Conservation (phyloP, 2,329 filamentous ascomycete species). For the Colletotrichum costaricense region DNA sequence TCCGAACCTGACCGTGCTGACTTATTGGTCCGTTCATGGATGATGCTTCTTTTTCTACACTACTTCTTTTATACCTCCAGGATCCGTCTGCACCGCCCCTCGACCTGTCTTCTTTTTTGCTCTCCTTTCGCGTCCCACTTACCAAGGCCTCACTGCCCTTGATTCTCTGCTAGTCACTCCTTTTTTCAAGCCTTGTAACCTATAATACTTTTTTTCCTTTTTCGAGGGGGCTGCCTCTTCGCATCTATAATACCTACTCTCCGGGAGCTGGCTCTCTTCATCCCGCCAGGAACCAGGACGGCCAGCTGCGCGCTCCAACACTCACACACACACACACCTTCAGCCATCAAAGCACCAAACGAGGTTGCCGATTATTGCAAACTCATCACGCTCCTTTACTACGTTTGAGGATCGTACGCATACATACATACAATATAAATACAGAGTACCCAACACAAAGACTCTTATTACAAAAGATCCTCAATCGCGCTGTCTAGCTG, state of each 20-base stretch:
- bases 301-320: constrained; percentile 46
- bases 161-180: constrained; percentile 61
- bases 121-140: constrained; percentile 57
- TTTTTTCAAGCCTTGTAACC: constrained; percentile 50
- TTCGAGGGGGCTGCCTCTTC: constrained; percentile 51
- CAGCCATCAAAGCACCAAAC: constrained; percentile 49
- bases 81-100: constrained; percentile 60
- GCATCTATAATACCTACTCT: constrained; percentile 50
- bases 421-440: constrained; percentile 31
- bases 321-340: constrained; percentile 28
- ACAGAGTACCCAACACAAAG: background rate
- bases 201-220: constrained; percentile 42
- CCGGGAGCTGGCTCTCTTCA: constrained; percentile 66
- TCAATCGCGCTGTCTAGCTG: background rate
- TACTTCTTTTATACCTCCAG: constrained; percentile 65
- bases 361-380: constrained; percentile 52
- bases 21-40: constrained; percentile 49
- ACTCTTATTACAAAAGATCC: background rate
- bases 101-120: constrained; percentile 52
- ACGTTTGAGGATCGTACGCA: constrained; percentile 38
- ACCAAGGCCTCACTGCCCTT: constrained; percentile 49
- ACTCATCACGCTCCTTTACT: constrained; percentile 57
- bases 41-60: constrained; percentile 53
- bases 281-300: constrained; percentile 54
- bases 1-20: constrained; percentile 59